Conservation (phyloP, 78 protist species). For the Capsaspora owczarzaki region DNA sequence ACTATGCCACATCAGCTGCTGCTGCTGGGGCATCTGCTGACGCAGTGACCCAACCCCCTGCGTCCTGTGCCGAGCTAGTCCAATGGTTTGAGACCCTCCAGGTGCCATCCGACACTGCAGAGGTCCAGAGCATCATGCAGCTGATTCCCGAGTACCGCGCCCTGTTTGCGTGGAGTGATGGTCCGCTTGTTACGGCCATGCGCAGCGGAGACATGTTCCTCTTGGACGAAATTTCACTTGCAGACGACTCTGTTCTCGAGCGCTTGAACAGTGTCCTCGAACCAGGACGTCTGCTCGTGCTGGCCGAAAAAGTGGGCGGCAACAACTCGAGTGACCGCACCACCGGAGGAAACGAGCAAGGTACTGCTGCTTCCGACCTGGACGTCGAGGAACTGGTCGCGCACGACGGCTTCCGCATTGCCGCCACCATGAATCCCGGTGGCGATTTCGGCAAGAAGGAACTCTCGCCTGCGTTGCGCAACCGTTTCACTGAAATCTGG, state of each 20-base stretch:
- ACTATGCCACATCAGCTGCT: too few relatives aligned
- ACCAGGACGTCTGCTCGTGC: slow-evolving; percentile 68
- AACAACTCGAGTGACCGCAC: slow-evolving; percentile 14
- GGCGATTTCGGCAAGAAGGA: slow-evolving; percentile 99
- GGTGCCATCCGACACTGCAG: too few relatives aligned
- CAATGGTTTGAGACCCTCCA: too few relatives aligned
- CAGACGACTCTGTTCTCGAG: slow-evolving; percentile 99
- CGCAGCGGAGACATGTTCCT: slow-evolving; percentile 79
- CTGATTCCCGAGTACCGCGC: slow-evolving; percentile 21
- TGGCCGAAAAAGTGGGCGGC: slow-evolving; percentile 87
- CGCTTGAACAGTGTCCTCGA: slow-evolving; percentile 97
- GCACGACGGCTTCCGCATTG: slow-evolving; percentile 62
- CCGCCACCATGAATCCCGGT: slow-evolving; percentile 99
- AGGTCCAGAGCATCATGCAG: too few relatives aligned
- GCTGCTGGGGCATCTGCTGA: background rate
- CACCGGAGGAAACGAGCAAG: background rate
- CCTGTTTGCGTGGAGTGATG: slow-evolving; percentile 95
- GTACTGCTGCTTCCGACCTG: background rate
- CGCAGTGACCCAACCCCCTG: too few relatives aligned
- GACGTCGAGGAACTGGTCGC: slow-evolving; percentile 39
- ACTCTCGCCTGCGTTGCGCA: slow-evolving; percentile 98
- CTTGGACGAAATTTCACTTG: slow-evolving; percentile 96
- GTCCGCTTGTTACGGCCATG: slow-evolving; percentile 96
- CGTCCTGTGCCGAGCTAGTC: too few relatives aligned
- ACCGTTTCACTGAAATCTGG: slow-evolving; percentile 89